Evolutionary conservation across 2,329 filamentous ascomycete genomes (phyloP), one percentile per base, ranked within the genome.

Genomic region (Clonostachys rhizophaga): DNA sequence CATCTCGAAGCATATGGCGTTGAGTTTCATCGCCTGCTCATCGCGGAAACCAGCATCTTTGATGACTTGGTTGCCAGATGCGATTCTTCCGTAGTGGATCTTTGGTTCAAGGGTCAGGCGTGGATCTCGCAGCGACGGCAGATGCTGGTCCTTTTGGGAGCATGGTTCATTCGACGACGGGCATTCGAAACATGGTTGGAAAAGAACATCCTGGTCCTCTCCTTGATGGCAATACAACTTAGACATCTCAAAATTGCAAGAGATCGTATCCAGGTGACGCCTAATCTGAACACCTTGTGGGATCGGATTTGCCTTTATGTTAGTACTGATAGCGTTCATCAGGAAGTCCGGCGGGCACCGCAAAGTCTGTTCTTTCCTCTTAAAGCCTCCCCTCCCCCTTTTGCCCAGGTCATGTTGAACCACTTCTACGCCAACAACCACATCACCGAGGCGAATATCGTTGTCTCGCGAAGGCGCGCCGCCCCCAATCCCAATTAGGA

Each of bases 401-500:
- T 54, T 57, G 0, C 54, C 52, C n/a, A 55, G 16, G 30, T 56
- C 54, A 24, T 56, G 51, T 16, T 57, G 54, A 42, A 56, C 48
- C 3, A 56, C 51, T 17, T 45, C 48, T 2, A 20, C 40, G 16
- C 52, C 30, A 13, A 54, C 52, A 17, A 52, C 40, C 2, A 54
- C 42, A 35, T 52, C 52, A 6, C 52, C 52, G 1, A 54, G 49
- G 2, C 49, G 50, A 5, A 47, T 39, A 24, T 67, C 61, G 8
- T 54, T 43, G 7, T 6, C 2, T 42, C 47, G 3, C 41, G 45
- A 69, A 53, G 64, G 65, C 1, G 55, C 60, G 7, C 63, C 64
- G 13, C 62, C 64, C 1, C 57, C 65, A 5, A 65, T 59, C 14
- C 64, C 64, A 2, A 67, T 62, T 49, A 67, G 54, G 4, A 67